A percentile compares a stretch with the other conserved stretches of the same genome.
These are phyloP conservation scores for Botrytis hyacinthi DNA, from an alignment of 2,329 filamentous ascomycete species.

Conservation along the genomic window DNA sequence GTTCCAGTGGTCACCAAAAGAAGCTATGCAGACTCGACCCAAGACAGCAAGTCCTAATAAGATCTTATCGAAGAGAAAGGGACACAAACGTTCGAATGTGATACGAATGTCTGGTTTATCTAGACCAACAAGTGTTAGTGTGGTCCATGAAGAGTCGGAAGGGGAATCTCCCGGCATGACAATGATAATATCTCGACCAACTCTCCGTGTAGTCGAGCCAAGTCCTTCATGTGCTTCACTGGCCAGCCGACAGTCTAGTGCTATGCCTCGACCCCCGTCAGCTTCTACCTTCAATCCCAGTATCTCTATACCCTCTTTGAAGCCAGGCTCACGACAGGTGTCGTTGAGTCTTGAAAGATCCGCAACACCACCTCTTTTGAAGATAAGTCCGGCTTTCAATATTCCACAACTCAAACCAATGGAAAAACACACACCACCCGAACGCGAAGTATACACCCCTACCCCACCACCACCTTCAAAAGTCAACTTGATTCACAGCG, in stretches of 20 bases:
- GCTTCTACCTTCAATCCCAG: conserved; percentile 30
- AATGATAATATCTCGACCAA: conserved; percentile 20
- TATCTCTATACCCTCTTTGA: conserved; percentile 24
- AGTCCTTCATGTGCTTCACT: conserved; percentile 24
- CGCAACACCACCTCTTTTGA: conserved; percentile 25
- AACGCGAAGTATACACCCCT: conserved; percentile 13
- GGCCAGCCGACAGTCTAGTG: conserved; percentile 16
- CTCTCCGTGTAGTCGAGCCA: conserved; percentile 21
- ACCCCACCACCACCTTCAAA: conserved; percentile 28
- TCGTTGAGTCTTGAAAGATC: conserved; percentile 4
- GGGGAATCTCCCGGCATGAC: conserved; percentile 24
- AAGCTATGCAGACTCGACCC: conserved; percentile 25
- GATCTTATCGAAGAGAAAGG: conserved; percentile 24
- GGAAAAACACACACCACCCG: neutral
- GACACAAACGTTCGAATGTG: conserved; percentile 33
- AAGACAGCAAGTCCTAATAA: conserved; percentile 23
- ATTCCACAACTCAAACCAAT: conserved; percentile 21
- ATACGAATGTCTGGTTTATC: conserved; percentile 33
- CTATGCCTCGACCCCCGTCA: conserved; percentile 28
- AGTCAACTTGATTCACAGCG: conserved; percentile 27
- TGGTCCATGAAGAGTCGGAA: conserved; percentile 33
- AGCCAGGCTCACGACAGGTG: neutral
- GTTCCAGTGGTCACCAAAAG: conserved; percentile 35
- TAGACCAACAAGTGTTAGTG: conserved; percentile 29
- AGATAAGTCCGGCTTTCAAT: conserved; percentile 29